phyloP scores from a whole-genome alignment of 1,139 yeast genomes.

The Scheffersomyces quercinus region DNA sequence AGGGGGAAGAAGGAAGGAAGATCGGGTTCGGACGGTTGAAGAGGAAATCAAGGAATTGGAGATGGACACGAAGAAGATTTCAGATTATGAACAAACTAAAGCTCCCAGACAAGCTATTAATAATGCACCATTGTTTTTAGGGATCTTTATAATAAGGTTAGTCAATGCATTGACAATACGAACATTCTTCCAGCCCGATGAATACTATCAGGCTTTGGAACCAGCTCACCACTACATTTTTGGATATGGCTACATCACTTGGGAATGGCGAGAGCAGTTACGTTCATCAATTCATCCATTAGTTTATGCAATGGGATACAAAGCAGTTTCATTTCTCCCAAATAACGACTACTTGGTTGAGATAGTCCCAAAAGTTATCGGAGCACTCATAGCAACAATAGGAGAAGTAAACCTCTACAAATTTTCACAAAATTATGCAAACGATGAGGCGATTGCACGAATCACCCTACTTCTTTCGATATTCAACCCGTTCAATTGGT shows the following conservation, averaged over 20 bases:
- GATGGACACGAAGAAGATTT: no score
- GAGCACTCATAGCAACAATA: constrained; percentile 67
- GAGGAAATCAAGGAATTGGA: no score
- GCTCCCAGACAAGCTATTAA: not conserved
- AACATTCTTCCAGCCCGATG: constrained; percentile 96
- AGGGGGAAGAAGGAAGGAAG: no score
- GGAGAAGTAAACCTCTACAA: constrained; percentile 66
- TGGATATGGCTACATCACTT: constrained; percentile 83
- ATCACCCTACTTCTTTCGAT: constrained; percentile 54
- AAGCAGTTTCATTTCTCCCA: constrained; percentile 14
- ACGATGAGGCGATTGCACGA: constrained; percentile 41
- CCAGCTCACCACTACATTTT: constrained; percentile 80
- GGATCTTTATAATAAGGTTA: constrained; percentile 36
- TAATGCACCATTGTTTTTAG: not conserved
- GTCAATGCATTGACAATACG: constrained; percentile 61
- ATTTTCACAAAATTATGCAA: constrained; percentile 43
- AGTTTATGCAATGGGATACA: constrained; percentile 53
- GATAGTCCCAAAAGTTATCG: constrained; percentile 62
- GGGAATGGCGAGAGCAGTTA: constrained; percentile 88
- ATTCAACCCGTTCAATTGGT: constrained; percentile 82
- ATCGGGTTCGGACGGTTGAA: no score
- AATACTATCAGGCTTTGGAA: constrained; percentile 88
- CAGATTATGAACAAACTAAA: not conserved
- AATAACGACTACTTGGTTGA: constrained; percentile 15
- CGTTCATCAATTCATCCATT: constrained; percentile 83